These are phyloP conservation scores for Hirsutella minnesotensis DNA, from an alignment of 2,329 filamentous ascomycete species.

Conservation along the genomic window DNA sequence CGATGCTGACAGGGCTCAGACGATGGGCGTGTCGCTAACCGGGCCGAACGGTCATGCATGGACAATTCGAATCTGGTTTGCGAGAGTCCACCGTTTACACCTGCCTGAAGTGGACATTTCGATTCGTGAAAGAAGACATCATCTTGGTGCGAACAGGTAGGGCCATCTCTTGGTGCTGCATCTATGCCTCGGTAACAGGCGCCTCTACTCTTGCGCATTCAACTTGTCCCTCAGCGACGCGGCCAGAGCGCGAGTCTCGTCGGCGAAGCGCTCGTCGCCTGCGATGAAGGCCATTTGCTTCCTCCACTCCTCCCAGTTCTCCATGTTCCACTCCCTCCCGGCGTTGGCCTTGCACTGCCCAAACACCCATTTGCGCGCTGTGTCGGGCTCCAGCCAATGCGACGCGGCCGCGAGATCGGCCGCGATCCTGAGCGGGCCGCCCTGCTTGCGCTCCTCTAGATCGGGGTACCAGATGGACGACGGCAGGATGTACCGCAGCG, in stretches of 20 bases:
- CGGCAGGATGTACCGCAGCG: conserved; percentile 4
- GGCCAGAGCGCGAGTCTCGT: conserved; percentile 2
- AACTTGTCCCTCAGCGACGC: conserved; percentile 1
- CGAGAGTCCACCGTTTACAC: conserved; percentile 2
- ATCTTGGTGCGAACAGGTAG: no score
- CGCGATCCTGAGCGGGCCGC: conserved; percentile 4
- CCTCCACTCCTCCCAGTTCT: conserved; percentile 5
- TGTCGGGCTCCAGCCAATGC: conserved; percentile 4
- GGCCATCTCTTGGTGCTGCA: no score
- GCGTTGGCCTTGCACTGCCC: conserved; percentile 1
- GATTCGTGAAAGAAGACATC: no score
- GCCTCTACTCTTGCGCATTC: conserved; percentile 11
- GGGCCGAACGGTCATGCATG: no score
- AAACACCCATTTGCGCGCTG: conserved; percentile 2
- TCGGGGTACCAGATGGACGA: conserved; percentile 3
- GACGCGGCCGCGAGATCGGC: conserved; percentile 5
- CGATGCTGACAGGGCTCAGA: no score
- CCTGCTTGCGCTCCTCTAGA: conserved; percentile 2
- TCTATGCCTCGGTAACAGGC: no score
- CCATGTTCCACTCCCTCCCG: conserved; percentile 1
- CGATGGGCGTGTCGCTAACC: no score
- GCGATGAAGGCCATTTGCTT: conserved; percentile 4
- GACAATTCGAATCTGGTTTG: no score
- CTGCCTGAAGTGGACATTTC: no score
- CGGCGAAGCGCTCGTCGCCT: conserved; percentile 3